These are phyloP conservation scores for Pseudohalonectria lignicola DNA, from an alignment of 2,329 filamentous ascomycete species.

Conservation along the genomic window DNA sequence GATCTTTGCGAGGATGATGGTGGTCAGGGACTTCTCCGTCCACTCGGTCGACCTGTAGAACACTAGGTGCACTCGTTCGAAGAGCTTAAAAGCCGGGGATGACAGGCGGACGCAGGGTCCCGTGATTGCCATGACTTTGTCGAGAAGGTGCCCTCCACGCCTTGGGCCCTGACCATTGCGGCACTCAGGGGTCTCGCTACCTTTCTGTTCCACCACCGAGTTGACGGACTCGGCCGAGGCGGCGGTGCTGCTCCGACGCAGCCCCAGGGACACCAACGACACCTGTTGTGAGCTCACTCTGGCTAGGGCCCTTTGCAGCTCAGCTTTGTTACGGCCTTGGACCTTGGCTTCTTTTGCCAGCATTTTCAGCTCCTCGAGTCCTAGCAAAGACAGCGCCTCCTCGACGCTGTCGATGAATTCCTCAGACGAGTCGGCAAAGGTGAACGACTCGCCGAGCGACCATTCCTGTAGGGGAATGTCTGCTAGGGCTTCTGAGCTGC, in stretches of 20 bases:
- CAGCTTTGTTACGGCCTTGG: constrained; percentile 77
- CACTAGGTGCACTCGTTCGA: constrained; percentile 88
- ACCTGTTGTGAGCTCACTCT: constrained; percentile 63
- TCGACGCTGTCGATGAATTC: constrained; percentile 65
- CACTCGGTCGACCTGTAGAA: constrained; percentile 95
- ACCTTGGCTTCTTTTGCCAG: constrained; percentile 81
- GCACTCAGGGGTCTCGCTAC: constrained; percentile 15
- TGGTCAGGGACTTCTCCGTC: constrained; percentile 93
- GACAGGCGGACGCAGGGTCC: constrained; percentile 81
- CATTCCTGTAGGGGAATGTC: constrained; percentile 27
- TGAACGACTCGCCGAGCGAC: constrained; percentile 46
- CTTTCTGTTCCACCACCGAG: constrained; percentile 28
- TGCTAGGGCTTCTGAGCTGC: constrained; percentile 11
- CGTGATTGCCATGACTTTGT: constrained; percentile 65
- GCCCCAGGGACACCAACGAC: constrained; percentile 58
- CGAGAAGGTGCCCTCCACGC: constrained; percentile 63
- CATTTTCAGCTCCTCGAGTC: constrained; percentile 77
- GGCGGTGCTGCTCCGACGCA: constrained; percentile 46
- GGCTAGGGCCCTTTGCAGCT: constrained; percentile 65
- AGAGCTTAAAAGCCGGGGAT: constrained; percentile 61
- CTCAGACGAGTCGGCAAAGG: constrained; percentile 71
- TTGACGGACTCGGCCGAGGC: constrained; percentile 37
- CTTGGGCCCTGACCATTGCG: no score
- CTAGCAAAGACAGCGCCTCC: constrained; percentile 70
- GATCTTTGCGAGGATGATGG: constrained; percentile 87